phyloP scores from a whole-genome alignment of 768 basidiomycete species.

The Lanmaoa pseudosensibilis region DNA sequence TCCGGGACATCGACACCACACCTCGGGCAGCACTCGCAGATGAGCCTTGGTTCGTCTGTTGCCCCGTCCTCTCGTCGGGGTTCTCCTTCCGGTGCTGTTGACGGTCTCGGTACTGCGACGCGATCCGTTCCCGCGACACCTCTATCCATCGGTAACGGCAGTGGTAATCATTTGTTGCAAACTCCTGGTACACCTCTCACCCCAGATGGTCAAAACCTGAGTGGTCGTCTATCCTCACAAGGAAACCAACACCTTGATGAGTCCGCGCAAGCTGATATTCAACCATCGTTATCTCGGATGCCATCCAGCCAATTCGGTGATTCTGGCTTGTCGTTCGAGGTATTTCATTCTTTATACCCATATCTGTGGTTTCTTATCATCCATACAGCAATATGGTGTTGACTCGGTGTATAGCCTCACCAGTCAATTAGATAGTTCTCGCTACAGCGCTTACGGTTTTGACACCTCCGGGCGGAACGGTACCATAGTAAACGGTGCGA shows the following conservation, averaged over 20 bases:
- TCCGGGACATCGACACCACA: conserved; percentile 68
- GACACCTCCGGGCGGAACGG: conserved; percentile 46
- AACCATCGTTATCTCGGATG: conserved; percentile 71
- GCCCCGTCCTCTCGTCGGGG: conserved; percentile 65
- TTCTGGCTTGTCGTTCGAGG: conserved; percentile 55
- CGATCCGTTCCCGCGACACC: conserved; percentile 87
- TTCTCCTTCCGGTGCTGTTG: conserved; percentile 68
- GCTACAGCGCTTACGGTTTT: conserved; percentile 59
- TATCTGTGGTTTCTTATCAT: conserved; percentile 9
- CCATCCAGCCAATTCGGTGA: conserved; percentile 59
- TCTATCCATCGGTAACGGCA: conserved; percentile 50
- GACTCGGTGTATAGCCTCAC: conserved; percentile 53
- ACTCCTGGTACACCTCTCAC: conserved; percentile 64
- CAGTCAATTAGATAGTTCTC: conserved; percentile 49
- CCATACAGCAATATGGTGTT: conserved; percentile 50
- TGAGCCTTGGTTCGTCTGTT: conserved; percentile 32
- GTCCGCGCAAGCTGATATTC: conserved; percentile 54
- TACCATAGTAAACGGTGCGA: conserved; percentile 37
- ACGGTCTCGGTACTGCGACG: conserved; percentile 57
- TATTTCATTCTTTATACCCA: conserved; percentile 31
- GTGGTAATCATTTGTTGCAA: conserved; percentile 54
- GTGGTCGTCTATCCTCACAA: conserved; percentile 60
- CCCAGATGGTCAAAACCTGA: conserved; percentile 57
- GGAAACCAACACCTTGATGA: conserved; percentile 48
- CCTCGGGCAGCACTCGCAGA: conserved; percentile 59